A percentile compares a stretch with the other conserved stretches of the same genome.
These are phyloP conservation scores for Pseudogymnoascus sp. DNA, from an alignment of 2,329 filamentous ascomycete genomes.

Conservation along the genomic window DNA sequence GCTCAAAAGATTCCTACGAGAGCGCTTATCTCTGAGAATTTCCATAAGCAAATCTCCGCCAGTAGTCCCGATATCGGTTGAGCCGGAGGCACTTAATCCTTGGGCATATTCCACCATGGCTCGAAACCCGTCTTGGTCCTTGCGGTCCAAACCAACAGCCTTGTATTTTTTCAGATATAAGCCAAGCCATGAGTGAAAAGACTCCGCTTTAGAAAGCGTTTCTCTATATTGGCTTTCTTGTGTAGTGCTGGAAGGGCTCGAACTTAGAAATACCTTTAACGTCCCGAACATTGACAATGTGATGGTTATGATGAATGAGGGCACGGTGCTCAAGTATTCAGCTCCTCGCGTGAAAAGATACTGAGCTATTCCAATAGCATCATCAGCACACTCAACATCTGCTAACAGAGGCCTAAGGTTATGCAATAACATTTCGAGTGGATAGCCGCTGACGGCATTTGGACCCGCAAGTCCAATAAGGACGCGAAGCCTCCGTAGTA, in stretches of 20 bases:
- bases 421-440: slow-evolving; percentile 82
- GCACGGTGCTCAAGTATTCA: slow-evolving; percentile 53
- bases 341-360: slow-evolving; percentile 69
- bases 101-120: slow-evolving; percentile 62
- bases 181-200: slow-evolving; percentile 73
- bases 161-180: slow-evolving; percentile 58
- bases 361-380: slow-evolving; percentile 77
- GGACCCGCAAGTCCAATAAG: slow-evolving; percentile 70
- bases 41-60: slow-evolving; percentile 75
- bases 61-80: slow-evolving; percentile 59
- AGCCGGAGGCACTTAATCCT: slow-evolving; percentile 59
- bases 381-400: slow-evolving; percentile 81
- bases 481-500: slow-evolving; percentile 78
- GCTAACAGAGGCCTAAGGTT: slow-evolving; percentile 71
- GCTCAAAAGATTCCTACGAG: slow-evolving; percentile 58
- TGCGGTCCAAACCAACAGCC: slow-evolving; percentile 40
- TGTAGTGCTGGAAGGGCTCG: slow-evolving; percentile 69
- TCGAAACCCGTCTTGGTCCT: slow-evolving; percentile 51
- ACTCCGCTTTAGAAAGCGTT: slow-evolving; percentile 67
- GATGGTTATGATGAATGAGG: slow-evolving; percentile 75
- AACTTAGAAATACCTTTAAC: slow-evolving; percentile 66
- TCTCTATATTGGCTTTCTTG: slow-evolving; percentile 75
- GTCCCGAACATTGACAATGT: slow-evolving; percentile 73
- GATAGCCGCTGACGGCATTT: slow-evolving; percentile 69
- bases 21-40: slow-evolving; percentile 66